Conservation (phyloP, 2,329 filamentous ascomycete genomes). For the Penicillium sp. region DNA sequence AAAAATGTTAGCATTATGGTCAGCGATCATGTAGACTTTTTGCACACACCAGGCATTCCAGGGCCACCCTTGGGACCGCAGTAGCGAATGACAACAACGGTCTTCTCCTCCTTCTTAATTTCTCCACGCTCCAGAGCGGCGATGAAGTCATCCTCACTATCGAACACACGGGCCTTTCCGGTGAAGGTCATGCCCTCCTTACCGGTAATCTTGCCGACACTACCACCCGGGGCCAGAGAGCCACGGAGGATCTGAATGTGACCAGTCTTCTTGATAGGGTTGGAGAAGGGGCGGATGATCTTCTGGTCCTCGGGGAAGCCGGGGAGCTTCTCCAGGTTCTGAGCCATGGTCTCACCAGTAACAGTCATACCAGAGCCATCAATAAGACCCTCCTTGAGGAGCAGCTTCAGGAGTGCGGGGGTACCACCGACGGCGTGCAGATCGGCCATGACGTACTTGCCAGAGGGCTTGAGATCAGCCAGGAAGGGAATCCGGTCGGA, state of each 20-base stretch:
- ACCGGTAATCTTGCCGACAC: slow-evolving; percentile 74
- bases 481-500: slow-evolving; percentile 77
- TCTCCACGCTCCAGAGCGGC: slow-evolving; percentile 64
- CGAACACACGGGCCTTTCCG: slow-evolving; percentile 69
- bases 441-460: slow-evolving; percentile 63
- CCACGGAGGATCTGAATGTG: slow-evolving; percentile 73
- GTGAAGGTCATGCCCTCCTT: slow-evolving; percentile 69
- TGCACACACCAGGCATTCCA: slow-evolving; percentile 58
- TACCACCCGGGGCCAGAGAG: slow-evolving; percentile 67
- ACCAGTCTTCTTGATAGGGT: slow-evolving; percentile 69
- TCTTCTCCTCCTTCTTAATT: slow-evolving; percentile 74
- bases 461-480: slow-evolving; percentile 78
- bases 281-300: slow-evolving; percentile 66
- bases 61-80: slow-evolving; percentile 72
- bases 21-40: neutral
- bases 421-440: slow-evolving; percentile 59
- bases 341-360: slow-evolving; percentile 58
- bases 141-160: slow-evolving; percentile 69
- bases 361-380: slow-evolving; percentile 62
- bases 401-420: slow-evolving; percentile 57
- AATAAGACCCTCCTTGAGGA: slow-evolving; percentile 59
- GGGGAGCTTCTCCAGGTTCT: slow-evolving; percentile 59
- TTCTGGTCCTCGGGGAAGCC: slow-evolving; percentile 68
- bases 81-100: slow-evolving; percentile 73
- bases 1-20: slow-evolving; percentile 56